Conservation (phyloP, 768 basidiomycete genomes). For the Auricularia sp. region DNA sequence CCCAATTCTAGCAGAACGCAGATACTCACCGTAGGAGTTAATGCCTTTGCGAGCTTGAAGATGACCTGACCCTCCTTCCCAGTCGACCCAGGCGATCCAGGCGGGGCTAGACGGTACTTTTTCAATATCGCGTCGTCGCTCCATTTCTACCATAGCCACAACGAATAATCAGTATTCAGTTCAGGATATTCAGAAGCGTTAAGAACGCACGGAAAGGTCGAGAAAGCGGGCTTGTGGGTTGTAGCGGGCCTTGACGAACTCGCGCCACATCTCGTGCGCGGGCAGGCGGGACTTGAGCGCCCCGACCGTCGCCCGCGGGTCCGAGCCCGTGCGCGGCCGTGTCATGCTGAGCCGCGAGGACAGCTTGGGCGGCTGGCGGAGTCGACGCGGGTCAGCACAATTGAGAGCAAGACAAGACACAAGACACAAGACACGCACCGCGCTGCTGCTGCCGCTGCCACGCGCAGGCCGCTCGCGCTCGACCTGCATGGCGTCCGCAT, state of each 20-base stretch:
- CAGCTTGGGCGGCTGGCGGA: neutral
- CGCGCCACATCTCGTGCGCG: slow-evolving; percentile 59
- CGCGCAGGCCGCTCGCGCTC: neutral
- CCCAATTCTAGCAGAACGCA: too few relatives aligned
- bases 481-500: neutral
- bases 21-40: slow-evolving; percentile 17
- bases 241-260: slow-evolving; percentile 65
- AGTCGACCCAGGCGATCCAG: slow-evolving; percentile 49
- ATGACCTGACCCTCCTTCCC: slow-evolving; percentile 66
- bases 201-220: slow-evolving; percentile 65
- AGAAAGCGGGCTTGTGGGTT: slow-evolving; percentile 59
- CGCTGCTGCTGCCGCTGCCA: too few relatives aligned
- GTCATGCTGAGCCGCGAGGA: neutral
- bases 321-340: neutral
- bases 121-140: slow-evolving; percentile 62
- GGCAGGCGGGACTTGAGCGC: slow-evolving; percentile 18
- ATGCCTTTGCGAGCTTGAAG: slow-evolving; percentile 74
- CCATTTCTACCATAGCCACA: slow-evolving; percentile 47
- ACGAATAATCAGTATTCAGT: neutral
- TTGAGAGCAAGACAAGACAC: neutral
- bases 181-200: neutral
- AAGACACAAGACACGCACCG: neutral
- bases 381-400: neutral
- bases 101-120: slow-evolving; percentile 58
- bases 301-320: neutral